Conservation (phyloP, 2,329 filamentous ascomycete genomes). For the Xylaria arbuscula region DNA sequence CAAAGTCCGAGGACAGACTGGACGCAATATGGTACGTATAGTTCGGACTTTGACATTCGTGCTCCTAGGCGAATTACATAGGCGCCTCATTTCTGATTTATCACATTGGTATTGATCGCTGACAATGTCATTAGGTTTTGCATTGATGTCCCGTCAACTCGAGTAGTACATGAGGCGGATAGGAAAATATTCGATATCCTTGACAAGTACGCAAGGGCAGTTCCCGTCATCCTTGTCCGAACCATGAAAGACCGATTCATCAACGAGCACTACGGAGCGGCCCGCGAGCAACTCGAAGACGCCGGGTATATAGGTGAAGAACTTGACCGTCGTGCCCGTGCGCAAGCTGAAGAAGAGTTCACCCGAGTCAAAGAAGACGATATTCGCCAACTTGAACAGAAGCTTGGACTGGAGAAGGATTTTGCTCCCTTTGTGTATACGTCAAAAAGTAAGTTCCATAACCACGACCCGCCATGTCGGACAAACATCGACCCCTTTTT, state of each 20-base stretch:
- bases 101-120: slow-evolving; percentile 4
- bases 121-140: slow-evolving; percentile 41
- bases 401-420: slow-evolving; percentile 39
- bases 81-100: neutral
- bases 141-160: slow-evolving; percentile 43
- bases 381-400: slow-evolving; percentile 41
- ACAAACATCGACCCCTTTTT: neutral
- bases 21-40: slow-evolving; percentile 46
- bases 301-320: slow-evolving; percentile 34
- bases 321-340: slow-evolving; percentile 35
- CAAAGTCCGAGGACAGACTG: slow-evolving; percentile 35
- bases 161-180: slow-evolving; percentile 44
- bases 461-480: neutral
- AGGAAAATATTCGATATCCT: slow-evolving; percentile 44
- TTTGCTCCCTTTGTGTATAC: slow-evolving; percentile 42
- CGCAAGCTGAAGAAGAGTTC: slow-evolving; percentile 39
- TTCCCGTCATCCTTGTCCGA: slow-evolving; percentile 45
- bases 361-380: slow-evolving; percentile 38
- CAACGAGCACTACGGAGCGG: slow-evolving; percentile 41
- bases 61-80: neutral
- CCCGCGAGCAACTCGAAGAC: slow-evolving; percentile 37
- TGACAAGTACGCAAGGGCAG: slow-evolving; percentile 36
- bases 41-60: neutral
- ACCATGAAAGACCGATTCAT: slow-evolving; percentile 47
- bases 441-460: slow-evolving; percentile 37